Conservation (phyloP, 345 rosid genomes). For the Syzygium grande region DNA sequence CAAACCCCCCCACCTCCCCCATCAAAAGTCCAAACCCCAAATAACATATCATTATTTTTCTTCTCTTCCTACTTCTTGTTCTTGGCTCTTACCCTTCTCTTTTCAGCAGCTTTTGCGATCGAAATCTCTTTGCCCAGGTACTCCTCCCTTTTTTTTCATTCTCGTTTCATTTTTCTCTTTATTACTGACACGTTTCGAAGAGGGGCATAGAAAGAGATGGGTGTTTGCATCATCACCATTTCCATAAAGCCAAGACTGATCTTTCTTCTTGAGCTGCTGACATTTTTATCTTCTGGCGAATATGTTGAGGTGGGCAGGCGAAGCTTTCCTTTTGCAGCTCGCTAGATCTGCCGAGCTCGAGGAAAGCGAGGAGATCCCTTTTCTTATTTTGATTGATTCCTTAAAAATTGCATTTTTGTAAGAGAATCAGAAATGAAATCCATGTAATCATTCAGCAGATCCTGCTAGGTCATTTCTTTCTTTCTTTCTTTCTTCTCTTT, state of each 20-base stretch:
- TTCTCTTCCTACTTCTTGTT: not conserved
- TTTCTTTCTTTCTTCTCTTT: not conserved
- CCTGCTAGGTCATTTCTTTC: not conserved
- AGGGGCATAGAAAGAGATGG: too few relatives aligned
- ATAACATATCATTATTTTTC: not conserved
- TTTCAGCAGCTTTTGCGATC: not conserved
- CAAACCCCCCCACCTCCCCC: not conserved
- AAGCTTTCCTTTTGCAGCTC: not conserved
- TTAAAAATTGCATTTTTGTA: not conserved
- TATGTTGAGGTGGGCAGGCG: not conserved
- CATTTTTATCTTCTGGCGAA: not conserved
- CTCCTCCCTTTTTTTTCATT: not conserved
- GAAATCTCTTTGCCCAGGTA: not conserved
- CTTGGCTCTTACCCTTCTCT: not conserved
- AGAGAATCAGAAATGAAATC: not conserved
- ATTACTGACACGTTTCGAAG: not conserved
- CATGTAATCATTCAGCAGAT: not conserved
- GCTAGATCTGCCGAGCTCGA: not conserved
- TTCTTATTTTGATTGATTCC: not conserved
- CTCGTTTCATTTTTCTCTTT: not conserved
- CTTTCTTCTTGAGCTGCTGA: not conserved
- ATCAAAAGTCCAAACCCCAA: not conserved
- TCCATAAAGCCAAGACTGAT: not conserved
- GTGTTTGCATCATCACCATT: not conserved
- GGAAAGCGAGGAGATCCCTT: not conserved